Percentiles rank a stretch among this genome's conserved stretches.
Conservation (phyloP, 169 alveolate genomes). For the Theileria equi region DNA sequence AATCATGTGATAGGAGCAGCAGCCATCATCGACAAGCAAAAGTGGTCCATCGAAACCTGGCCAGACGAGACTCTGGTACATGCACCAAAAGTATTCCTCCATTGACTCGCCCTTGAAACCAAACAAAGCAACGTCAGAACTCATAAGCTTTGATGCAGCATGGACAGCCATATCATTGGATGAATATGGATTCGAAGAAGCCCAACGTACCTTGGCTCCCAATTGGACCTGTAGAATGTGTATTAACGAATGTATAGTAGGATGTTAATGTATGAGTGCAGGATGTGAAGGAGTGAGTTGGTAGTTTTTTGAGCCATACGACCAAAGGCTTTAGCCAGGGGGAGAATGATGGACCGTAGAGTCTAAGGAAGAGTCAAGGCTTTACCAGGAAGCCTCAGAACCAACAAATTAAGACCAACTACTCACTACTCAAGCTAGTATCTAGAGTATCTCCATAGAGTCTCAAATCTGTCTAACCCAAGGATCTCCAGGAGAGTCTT, state of each 20-base stretch:
- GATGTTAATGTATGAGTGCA: slow-evolving; percentile 80
- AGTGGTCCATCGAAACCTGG: slow-evolving; percentile 94
- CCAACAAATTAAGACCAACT: too few relatives aligned
- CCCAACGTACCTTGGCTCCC: slow-evolving; percentile 98
- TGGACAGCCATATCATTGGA: slow-evolving; percentile 85
- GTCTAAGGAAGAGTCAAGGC: too few relatives aligned
- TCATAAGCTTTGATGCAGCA: slow-evolving; percentile 59
- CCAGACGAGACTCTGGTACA: slow-evolving; percentile 92
- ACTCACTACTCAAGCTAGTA: too few relatives aligned
- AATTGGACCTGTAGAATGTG: slow-evolving; percentile 80
- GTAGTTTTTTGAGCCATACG: too few relatives aligned
- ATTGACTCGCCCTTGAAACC: slow-evolving; percentile 95
- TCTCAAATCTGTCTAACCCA: too few relatives aligned
- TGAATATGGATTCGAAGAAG: slow-evolving; percentile 95
- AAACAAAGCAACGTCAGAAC: slow-evolving; percentile 88
- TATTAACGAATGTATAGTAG: too few relatives aligned
- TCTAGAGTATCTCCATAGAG: too few relatives aligned
- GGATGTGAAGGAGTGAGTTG: too few relatives aligned
- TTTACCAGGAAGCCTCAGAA: too few relatives aligned
- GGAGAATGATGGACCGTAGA: too few relatives aligned
- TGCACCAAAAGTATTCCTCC: slow-evolving; percentile 97
- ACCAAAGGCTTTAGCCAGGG: too few relatives aligned
- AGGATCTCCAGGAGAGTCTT: too few relatives aligned
- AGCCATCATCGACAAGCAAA: slow-evolving; percentile 97
- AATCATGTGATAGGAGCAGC: slow-evolving; percentile 92